Evolutionary conservation across 768 basidiomycete species (phyloP), one percentile per base, ranked within the genome.

Genomic region (Boletus rubropictus): DNA sequence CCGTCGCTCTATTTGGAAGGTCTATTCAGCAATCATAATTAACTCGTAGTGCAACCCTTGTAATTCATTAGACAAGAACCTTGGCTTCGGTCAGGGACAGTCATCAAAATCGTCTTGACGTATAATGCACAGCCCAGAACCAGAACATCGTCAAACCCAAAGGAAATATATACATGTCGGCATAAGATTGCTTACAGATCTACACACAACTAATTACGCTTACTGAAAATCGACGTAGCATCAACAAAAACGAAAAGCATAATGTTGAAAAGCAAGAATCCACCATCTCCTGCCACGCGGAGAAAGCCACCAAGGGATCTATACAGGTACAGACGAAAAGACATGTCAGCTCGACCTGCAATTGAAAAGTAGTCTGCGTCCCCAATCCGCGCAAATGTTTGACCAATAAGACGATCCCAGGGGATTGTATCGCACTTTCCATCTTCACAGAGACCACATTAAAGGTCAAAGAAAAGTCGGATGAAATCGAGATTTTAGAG

Each of bases 391-490:
- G 18, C 53, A 45, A 35, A 38, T 63, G 48, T 65, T 65, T 65
- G 53, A 63, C 64, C 64, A 61, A 42, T 53, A 67, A 65, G 24
- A 46, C 27, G 63, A 61, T 65, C 64, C 42, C 50, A 49, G 37
- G 42, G 35, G 24, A 49, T 36, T 49, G 17, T 25, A 51, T 51
- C 55, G 51, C 60, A 52, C 48, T 20, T 39, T 41, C 46, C 36
- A 44, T 21, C 54, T 32, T 42, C 25, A 43, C 27, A 37, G 27
- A 49, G 63, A 61, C 57, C 57, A 49, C 25, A 22, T 67, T 65
- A 55, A 54, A 63, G 64, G 61, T 60, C 47, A 68, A 67, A 67
- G 36, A 64, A 56, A 48, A 44, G 49, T 42, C 54, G 54, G 54
- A 56, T 47, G 49, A 29, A 32, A 48, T 31, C 33, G 50, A 57